Evolutionary conservation across 495 filamentous ascomycete genomes (phyloP), one percentile per base, ranked within the genome.

Genomic region (Alectoria sarmentosa): DNA sequence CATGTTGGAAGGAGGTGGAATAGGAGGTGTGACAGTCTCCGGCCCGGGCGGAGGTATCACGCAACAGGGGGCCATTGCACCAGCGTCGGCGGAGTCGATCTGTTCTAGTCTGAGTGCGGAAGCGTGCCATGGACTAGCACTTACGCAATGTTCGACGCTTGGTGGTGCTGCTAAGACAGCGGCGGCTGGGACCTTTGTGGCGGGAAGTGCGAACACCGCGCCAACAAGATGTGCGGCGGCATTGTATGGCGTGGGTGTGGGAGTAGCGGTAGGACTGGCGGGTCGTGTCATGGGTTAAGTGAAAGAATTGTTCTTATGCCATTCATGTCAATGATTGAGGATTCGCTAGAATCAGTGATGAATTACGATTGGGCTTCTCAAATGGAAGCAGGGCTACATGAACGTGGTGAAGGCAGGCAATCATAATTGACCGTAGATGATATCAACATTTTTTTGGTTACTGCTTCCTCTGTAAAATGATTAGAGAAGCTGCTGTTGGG

Each of bases 11-110:
- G 84, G 79, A 17, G 78, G 76, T 23, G 78, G 73, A 6, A 83
- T 78, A 52, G 85, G 84, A 30, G 84, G n/a, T n/a, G n/a, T 88
- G 44, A 90, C 87, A 1, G 80, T 88, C 30, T 80, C 81, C 48
- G 88, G 84, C 0, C 80, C 81, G 17, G 80, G 80, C 34, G 79
- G 77, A 54, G 81, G 80, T 9, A 78, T 81, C 14, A 83, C 79
- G 4, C 80, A 81, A 17, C 73, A 82, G 26, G 75, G 78, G 15
- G 77, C 79, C 21, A 75, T 77, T 21, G 73, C 71, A 26, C 77
- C 73, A 1, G 73, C 80, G 10, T 79, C 79, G 44, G 87, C 87
- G 11, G 80, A 79, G 6, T 82, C 83, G 23, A 84, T 89, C 13
- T 92, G 89, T 73, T 82, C 81, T 21, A 88, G 83, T 66, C 74